These are phyloP conservation scores for Dictyostelium capitatum DNA, from an alignment of 78 protist genomes.

Conservation along the genomic window DNA sequence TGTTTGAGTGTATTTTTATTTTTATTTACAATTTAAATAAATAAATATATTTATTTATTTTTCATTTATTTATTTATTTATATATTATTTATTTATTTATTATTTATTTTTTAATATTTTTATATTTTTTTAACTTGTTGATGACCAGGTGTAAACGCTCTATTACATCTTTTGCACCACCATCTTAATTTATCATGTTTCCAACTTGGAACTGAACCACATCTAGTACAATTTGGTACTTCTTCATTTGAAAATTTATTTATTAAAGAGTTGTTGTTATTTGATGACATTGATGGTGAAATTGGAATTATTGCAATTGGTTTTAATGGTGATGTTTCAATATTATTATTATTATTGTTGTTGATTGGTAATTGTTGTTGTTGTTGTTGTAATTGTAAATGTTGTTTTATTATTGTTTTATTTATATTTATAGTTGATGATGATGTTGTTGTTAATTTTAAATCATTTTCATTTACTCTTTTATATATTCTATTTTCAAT, in stretches of 20 bases:
- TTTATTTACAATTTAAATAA: no score
- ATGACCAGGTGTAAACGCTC: background rate
- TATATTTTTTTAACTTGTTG: no score
- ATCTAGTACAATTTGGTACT: slow-evolving; percentile 14
- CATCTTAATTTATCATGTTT: slow-evolving; percentile 4
- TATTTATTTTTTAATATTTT: no score
- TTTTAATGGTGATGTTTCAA: background rate
- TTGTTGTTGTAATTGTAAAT: background rate
- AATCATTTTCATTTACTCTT: background rate
- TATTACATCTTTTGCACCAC: background rate
- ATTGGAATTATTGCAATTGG: background rate
- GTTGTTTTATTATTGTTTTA: background rate
- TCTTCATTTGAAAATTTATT: background rate
- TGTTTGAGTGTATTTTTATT: no score
- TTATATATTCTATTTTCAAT: slow-evolving; percentile 16
- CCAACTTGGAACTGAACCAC: background rate
- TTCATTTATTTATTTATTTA: no score
- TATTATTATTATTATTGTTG: background rate
- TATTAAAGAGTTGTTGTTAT: background rate
- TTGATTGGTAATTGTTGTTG: background rate
- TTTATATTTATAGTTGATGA: background rate
- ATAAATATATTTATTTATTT: no score
- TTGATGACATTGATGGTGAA: background rate
- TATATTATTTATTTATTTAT: no score
- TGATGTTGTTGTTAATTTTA: background rate